These are phyloP conservation scores for Physcomitrium patens DNA, from an alignment of 225 moss, liverwort and hornwort genomes.

Conservation along the genomic window DNA sequence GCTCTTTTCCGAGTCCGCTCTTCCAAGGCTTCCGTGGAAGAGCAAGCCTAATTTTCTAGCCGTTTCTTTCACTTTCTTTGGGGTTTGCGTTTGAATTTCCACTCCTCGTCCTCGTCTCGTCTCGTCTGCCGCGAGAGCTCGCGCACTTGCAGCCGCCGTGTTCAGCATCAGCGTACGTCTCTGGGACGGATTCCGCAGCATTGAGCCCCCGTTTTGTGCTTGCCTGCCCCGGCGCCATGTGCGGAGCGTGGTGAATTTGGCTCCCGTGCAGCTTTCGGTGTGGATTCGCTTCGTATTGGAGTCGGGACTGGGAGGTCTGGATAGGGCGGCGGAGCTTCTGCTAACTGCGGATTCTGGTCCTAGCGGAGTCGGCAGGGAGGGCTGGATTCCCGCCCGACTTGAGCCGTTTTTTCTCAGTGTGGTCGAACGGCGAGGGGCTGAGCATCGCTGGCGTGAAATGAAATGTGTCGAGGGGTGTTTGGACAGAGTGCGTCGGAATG, in stretches of 20 bases:
- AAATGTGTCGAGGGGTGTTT: constrained; percentile 5
- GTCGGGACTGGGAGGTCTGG: neutral
- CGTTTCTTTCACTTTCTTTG: neutral
- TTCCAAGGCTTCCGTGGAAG: too few relatives aligned
- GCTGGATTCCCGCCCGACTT: neutral
- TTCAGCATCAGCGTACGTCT: too few relatives aligned
- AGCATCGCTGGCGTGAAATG: neutral
- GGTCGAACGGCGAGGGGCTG: neutral
- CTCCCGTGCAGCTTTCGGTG: neutral
- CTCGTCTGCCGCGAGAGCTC: neutral
- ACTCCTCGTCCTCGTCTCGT: too few relatives aligned
- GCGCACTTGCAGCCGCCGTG: neutral
- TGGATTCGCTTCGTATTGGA: neutral
- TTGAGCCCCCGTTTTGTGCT: neutral
- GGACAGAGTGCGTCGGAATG: neutral
- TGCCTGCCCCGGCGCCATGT: neutral
- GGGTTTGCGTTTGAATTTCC: neutral
- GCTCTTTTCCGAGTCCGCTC: too few relatives aligned
- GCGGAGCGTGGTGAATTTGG: constrained; percentile 5
- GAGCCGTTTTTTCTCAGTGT: neutral
- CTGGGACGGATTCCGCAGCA: neutral
- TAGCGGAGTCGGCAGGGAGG: neutral
- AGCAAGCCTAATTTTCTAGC: neutral
- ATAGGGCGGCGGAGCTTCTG: neutral
- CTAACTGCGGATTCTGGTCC: neutral